These are phyloP conservation scores for Globisporangium okanoganense DNA, from an alignment of 352 stramenopile genomes.

Conservation along the genomic window DNA sequence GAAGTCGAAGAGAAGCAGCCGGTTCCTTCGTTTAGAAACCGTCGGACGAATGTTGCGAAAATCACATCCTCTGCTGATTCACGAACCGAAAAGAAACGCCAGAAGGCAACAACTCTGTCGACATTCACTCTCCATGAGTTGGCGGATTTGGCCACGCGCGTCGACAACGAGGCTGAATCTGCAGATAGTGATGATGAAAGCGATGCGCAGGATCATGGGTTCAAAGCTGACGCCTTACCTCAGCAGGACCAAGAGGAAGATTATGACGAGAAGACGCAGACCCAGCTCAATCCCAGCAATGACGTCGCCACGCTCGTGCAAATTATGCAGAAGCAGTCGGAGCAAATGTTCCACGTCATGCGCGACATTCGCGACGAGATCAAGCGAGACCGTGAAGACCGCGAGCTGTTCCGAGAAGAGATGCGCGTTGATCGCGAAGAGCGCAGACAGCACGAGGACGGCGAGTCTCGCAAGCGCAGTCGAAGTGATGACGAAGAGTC, in stretches of 20 bases:
- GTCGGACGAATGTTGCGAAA: neutral
- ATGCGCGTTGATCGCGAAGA: slow-evolving; percentile 7
- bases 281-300: neutral
- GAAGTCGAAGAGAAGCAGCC: neutral
- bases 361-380: slow-evolving; percentile 15
- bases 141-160: slow-evolving; percentile 10
- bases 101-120: neutral
- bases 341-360: slow-evolving; percentile 9
- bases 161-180: slow-evolving; percentile 5
- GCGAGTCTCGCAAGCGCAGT: neutral
- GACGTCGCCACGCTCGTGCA: slow-evolving; percentile 2
- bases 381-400: slow-evolving; percentile 9
- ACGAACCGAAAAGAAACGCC: neutral
- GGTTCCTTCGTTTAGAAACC: neutral
- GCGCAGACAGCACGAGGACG: neutral
- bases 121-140: slow-evolving; percentile 8
- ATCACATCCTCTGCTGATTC: neutral
- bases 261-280: neutral
- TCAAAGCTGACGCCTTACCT: too few relatives aligned
- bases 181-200: neutral
- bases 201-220: neutral
- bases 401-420: slow-evolving; percentile 6
- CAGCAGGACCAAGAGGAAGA: neutral
- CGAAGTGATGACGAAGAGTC: neutral
- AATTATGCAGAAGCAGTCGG: slow-evolving; percentile 10